These are phyloP conservation scores for Trichoderma koningiopsis DNA, from an alignment of 2,329 filamentous ascomycete genomes.

Conservation along the genomic window DNA sequence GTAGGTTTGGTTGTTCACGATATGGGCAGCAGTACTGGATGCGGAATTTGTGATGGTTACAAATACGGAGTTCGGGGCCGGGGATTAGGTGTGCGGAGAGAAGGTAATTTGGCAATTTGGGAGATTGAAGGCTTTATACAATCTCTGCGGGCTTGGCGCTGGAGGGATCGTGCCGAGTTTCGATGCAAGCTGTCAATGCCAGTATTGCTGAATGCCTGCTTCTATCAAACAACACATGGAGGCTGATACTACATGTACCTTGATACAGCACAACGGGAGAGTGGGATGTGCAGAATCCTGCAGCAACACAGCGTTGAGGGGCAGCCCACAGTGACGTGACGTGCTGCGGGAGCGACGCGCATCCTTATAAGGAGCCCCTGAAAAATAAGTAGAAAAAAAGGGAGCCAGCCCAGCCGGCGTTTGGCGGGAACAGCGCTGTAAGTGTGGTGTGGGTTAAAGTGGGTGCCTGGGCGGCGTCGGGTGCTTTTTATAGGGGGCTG, in stretches of 20 bases:
- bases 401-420: not conserved
- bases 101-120: conserved; percentile 1
- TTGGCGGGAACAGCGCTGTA: not conserved
- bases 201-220: not conserved
- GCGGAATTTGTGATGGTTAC: not conserved
- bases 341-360: not conserved
- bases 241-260: not conserved
- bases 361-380: conserved; percentile 19
- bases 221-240: not conserved
- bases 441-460: not conserved
- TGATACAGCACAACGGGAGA: not conserved
- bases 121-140: not conserved
- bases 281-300: not conserved
- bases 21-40: not conserved
- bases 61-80: conserved; percentile 14
- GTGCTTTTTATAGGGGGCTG: not conserved
- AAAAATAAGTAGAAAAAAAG: not conserved
- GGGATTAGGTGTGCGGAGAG: conserved; percentile 6
- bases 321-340: conserved; percentile 5
- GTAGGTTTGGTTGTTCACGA: too few species aligned
- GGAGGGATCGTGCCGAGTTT: not conserved
- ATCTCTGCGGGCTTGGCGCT: not conserved
- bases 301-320: not conserved
- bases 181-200: too few species aligned
- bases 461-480: not conserved